Percentiles rank a stretch among this genome's conserved stretches.
phyloP scores from a whole-genome alignment of 2,329 filamentous ascomycete genomes.

The Rosellinia necatrix region DNA sequence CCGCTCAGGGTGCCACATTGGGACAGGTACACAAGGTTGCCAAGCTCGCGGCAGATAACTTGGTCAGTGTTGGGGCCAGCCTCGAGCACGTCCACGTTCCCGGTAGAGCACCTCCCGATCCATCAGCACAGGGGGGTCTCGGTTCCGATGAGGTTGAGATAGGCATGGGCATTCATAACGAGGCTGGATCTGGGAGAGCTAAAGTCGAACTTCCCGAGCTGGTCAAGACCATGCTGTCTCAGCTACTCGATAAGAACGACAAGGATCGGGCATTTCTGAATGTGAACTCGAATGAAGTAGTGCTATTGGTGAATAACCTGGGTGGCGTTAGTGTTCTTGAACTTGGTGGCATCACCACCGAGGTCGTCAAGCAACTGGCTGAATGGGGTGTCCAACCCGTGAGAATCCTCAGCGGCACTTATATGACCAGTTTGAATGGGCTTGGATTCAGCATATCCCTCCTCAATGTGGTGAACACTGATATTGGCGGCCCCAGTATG shows the following conservation, averaged over 20 bases:
- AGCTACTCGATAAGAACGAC: constrained; percentile 69
- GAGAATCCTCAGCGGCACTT: constrained; percentile 70
- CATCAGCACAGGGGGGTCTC: constrained; percentile 58
- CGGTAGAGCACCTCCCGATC: constrained; percentile 64
- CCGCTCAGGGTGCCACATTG: constrained; percentile 69
- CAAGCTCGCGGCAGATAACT: constrained; percentile 71
- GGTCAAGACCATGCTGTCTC: constrained; percentile 68
- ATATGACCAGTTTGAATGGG: constrained; percentile 79
- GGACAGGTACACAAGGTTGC: constrained; percentile 76
- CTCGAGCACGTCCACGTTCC: constrained; percentile 93
- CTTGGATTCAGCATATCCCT: constrained; percentile 76
- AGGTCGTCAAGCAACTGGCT: constrained; percentile 68
- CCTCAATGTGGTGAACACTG: constrained; percentile 65
- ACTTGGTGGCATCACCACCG: constrained; percentile 71
- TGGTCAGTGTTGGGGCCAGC: constrained; percentile 84
- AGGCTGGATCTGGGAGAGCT: constrained; percentile 60
- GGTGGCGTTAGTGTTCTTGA: constrained; percentile 75
- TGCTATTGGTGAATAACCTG: constrained; percentile 76
- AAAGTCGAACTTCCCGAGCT: constrained; percentile 58
- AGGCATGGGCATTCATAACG: constrained; percentile 82
- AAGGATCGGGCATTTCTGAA: constrained; percentile 72
- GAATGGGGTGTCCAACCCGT: constrained; percentile 65
- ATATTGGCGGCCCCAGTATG: constrained; percentile 64
- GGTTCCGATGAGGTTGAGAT: constrained; percentile 62
- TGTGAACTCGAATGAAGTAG: constrained; percentile 66